A percentile compares a stretch with the other conserved stretches of the same genome.
Evolutionary conservation across 768 basidiomycete species (phyloP).

Genomic region (Scleroderma bovista): DNA sequence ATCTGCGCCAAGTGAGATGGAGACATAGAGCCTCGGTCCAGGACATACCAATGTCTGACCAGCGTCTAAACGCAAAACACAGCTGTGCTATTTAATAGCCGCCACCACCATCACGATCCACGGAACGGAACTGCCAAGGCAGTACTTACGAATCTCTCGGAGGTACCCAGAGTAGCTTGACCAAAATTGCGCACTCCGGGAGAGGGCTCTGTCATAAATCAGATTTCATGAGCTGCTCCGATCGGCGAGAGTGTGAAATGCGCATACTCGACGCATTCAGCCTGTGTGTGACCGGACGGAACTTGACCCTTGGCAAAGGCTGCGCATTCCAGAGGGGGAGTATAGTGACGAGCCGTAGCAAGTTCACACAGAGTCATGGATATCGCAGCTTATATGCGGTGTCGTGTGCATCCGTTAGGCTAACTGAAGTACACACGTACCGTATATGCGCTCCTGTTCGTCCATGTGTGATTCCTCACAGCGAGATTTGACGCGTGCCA

Average conservation of each 20-base stretch:
- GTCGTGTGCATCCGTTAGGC: neutral
- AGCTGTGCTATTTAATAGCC: conserved; percentile 58
- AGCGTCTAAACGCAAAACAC: conserved; percentile 67
- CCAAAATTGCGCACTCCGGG: conserved; percentile 79
- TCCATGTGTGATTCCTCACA: conserved; percentile 56
- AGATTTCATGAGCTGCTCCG: conserved; percentile 4
- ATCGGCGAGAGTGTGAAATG: neutral
- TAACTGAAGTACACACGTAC: conserved; percentile 29
- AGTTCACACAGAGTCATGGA: conserved; percentile 77
- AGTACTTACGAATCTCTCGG: conserved; percentile 64
- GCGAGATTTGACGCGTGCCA: conserved; percentile 38
- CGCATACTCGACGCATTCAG: conserved; percentile 49
- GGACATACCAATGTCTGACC: conserved; percentile 64
- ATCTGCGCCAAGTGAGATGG: conserved; percentile 33
- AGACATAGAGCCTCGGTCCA: conserved; percentile 1
- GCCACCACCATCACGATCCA: conserved; percentile 16
- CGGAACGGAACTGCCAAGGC: conserved; percentile 1
- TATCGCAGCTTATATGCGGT: conserved; percentile 54
- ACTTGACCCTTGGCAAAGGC: conserved; percentile 9
- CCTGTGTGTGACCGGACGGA: conserved; percentile 25
- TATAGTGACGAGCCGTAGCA: conserved; percentile 64
- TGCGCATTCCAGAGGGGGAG: conserved; percentile 62
- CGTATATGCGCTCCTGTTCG: conserved; percentile 56
- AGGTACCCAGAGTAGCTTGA: conserved; percentile 83
- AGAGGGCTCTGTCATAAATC: conserved; percentile 48